Evolutionary conservation across 1,139 yeast genomes (phyloP).

Genomic region (Geotrichum carabidarum): DNA sequence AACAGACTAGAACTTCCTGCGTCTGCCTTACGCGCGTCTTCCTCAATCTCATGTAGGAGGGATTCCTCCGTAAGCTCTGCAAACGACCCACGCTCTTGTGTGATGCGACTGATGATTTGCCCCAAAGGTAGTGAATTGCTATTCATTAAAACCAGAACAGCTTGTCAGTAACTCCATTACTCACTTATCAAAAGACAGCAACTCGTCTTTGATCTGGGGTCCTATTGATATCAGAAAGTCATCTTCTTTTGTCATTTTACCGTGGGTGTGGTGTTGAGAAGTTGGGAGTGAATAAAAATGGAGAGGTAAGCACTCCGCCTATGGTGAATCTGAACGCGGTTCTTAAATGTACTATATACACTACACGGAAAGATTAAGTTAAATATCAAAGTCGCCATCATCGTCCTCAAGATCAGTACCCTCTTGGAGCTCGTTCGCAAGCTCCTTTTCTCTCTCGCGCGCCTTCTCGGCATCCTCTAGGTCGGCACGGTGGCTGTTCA

Average conservation of each 20-base stretch:
- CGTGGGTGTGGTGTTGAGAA: not conserved
- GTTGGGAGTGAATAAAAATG: slow-evolving; percentile 5
- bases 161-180: not conserved
- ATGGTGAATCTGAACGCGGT: not conserved
- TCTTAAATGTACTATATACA: slow-evolving; percentile 1
- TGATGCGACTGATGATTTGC: slow-evolving; percentile 44
- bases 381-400: slow-evolving; percentile 40
- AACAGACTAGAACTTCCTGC: not conserved
- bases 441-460: slow-evolving; percentile 51
- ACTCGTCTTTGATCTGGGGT: slow-evolving; percentile 18
- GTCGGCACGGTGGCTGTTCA: slow-evolving; percentile 46
- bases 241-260: not conserved
- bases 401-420: slow-evolving; percentile 42
- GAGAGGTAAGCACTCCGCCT: not conserved
- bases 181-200: slow-evolving; percentile 15
- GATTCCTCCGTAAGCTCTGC: slow-evolving; percentile 54
- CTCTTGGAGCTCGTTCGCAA: slow-evolving; percentile 43
- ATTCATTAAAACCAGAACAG: not conserved
- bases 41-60: slow-evolving; percentile 45
- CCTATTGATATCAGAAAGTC: slow-evolving; percentile 18
- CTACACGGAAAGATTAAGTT: slow-evolving; percentile 5
- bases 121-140: slow-evolving; percentile 33
- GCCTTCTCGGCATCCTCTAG: slow-evolving; percentile 54
- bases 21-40: slow-evolving; percentile 18
- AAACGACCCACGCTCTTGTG: slow-evolving; percentile 46